Conservation (phyloP, 140 eudicot species). For the Bidens hawaiensis region DNA sequence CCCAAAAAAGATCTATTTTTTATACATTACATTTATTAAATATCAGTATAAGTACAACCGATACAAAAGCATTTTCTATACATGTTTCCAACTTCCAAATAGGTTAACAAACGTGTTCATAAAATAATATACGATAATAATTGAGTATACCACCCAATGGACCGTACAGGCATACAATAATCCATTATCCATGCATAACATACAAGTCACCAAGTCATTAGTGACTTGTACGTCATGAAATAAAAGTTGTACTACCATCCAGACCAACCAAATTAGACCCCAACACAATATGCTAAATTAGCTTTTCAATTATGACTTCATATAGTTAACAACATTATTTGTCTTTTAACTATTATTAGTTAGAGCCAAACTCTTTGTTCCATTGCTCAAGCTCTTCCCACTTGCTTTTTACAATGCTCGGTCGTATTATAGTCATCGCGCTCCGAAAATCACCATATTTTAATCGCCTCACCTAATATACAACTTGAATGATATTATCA, state of each 20-base stretch:
- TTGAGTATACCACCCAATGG: neutral
- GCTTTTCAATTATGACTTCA: slow-evolving; percentile 1
- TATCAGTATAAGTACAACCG: neutral
- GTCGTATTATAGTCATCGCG: slow-evolving; percentile 89
- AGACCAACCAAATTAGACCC: neutral
- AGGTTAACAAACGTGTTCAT: neutral
- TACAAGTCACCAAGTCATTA: neutral
- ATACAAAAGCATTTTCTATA: neutral
- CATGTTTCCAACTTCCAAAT: slow-evolving; percentile 9
- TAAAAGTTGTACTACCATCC: neutral
- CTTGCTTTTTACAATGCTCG: slow-evolving; percentile 75
- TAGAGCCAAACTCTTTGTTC: slow-evolving; percentile 89
- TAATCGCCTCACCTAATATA: slow-evolving; percentile 62
- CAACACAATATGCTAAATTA: slow-evolving; percentile 2
- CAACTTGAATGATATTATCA: neutral
- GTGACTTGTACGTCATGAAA: neutral
- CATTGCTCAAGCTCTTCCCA: slow-evolving; percentile 93
- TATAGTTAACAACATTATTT: neutral
- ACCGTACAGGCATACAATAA: too few relatives aligned
- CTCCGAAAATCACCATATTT: slow-evolving; percentile 69
- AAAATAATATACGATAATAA: neutral
- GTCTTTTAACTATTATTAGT: slow-evolving; percentile 30
- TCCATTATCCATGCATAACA: neutral
- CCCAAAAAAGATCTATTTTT: neutral
- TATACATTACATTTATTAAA: neutral